Conservation (phyloP, 805 yeast species). For the Candida rishiriensis region DNA sequence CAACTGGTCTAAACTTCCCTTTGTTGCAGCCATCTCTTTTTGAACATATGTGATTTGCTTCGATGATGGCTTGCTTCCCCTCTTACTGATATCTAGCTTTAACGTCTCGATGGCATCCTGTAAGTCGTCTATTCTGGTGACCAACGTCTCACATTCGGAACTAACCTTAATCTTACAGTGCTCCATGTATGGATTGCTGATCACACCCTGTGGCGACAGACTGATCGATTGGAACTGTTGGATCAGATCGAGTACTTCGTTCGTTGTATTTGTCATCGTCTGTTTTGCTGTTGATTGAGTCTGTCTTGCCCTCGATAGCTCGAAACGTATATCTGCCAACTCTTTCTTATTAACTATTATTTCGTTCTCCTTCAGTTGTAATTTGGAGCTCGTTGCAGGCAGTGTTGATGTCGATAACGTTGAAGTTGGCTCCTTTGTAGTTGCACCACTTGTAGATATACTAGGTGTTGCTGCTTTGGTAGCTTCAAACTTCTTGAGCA, state of each 20-base stretch:
- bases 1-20: slow-evolving; percentile 46
- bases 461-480: slow-evolving; percentile 13
- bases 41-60: slow-evolving; percentile 65
- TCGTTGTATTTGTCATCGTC: slow-evolving; percentile 38
- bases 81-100: slow-evolving; percentile 83
- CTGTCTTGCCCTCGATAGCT: slow-evolving; percentile 56
- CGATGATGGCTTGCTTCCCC: slow-evolving; percentile 79
- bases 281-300: slow-evolving; percentile 43
- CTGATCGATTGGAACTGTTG: slow-evolving; percentile 42
- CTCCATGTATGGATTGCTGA: slow-evolving; percentile 55
- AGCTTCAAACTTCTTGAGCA: slow-evolving; percentile 22
- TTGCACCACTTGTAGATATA: slow-evolving; percentile 2
- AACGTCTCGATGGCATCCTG: slow-evolving; percentile 89
- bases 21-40: slow-evolving; percentile 61
- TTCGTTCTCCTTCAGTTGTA: not conserved
- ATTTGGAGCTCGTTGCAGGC: not conserved
- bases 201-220: slow-evolving; percentile 22
- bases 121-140: slow-evolving; percentile 82
- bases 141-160: slow-evolving; percentile 65
- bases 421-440: not conserved
- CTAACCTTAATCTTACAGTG: slow-evolving; percentile 69
- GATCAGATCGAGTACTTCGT: slow-evolving; percentile 40
- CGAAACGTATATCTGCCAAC: slow-evolving; percentile 47
- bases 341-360: slow-evolving; percentile 23
- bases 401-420: not conserved